A percentile compares a stretch with the other conserved stretches of the same genome.
Conservation (phyloP, 108 stramenopile species). For the Nitzschia sp. region DNA sequence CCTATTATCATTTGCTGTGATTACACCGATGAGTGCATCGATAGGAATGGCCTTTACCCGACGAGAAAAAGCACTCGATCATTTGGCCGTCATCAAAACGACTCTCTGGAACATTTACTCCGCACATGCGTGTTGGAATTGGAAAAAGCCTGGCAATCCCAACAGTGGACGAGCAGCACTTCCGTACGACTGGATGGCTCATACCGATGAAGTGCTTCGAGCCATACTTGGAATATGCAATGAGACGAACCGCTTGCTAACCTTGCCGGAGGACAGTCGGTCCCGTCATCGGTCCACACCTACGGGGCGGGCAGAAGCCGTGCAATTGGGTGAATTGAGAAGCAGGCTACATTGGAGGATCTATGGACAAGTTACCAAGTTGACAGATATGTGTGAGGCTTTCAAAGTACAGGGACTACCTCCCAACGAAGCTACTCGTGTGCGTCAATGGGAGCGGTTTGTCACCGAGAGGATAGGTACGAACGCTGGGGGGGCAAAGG, state of each 20-base stretch:
- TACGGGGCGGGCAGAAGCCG: conserved; percentile 47
- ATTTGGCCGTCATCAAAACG: conserved; percentile 34
- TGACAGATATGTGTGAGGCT: conserved; percentile 47
- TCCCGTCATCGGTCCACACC: conserved; percentile 53
- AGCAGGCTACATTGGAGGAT: conserved; percentile 47
- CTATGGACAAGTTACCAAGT: conserved; percentile 31
- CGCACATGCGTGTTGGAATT: conserved; percentile 71
- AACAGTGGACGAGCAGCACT: conserved; percentile 27
- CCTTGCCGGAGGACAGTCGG: conserved; percentile 54
- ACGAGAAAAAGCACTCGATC: conserved; percentile 57
- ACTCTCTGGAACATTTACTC: conserved; percentile 53
- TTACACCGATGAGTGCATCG: conserved; percentile 60
- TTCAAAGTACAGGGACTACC: conserved; percentile 63
- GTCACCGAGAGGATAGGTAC: conserved; percentile 25
- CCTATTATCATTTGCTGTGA: conserved; percentile 68
- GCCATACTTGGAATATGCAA: conserved; percentile 49
- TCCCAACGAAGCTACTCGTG: conserved; percentile 67
- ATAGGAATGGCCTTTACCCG: conserved; percentile 64
- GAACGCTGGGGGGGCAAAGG: background rate
- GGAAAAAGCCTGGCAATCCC: conserved; percentile 42
- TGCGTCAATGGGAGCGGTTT: conserved; percentile 69
- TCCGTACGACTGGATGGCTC: conserved; percentile 53
- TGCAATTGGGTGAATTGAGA: conserved; percentile 41
- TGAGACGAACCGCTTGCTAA: conserved; percentile 59
- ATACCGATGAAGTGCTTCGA: conserved; percentile 48